Percentiles rank a stretch among this genome's conserved stretches.
These are phyloP conservation scores for Artemisia tridentata DNA, from an alignment of 129 eudicot genomes.

Conservation along the genomic window DNA sequence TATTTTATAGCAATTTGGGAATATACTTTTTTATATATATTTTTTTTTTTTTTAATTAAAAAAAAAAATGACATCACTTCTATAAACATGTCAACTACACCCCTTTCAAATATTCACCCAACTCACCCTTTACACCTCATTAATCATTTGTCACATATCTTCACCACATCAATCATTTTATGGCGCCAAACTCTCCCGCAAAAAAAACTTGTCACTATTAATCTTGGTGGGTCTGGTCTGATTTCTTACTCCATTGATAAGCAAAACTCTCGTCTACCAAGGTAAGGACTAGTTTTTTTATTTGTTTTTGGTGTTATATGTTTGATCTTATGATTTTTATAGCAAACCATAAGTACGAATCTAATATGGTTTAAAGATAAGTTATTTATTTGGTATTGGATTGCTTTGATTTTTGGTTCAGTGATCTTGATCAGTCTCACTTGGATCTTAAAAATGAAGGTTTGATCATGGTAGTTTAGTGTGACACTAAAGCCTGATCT, in stretches of 20 bases:
- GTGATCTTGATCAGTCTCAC: conserved; percentile 15
- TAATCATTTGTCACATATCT: too few relatives aligned
- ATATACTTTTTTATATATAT: too few relatives aligned
- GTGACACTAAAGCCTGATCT: conserved; percentile 5
- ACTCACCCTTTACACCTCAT: too few relatives aligned
- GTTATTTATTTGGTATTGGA: neutral
- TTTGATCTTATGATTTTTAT: conserved; percentile 12
- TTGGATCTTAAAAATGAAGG: conserved; percentile 25
- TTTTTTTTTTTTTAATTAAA: too few relatives aligned
- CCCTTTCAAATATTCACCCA: too few relatives aligned
- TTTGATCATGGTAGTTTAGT: neutral
- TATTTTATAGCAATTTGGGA: too few relatives aligned
- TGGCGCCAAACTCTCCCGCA: too few relatives aligned
- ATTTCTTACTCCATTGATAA: conserved; percentile 64
- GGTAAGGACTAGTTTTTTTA: too few relatives aligned
- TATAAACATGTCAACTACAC: too few relatives aligned
- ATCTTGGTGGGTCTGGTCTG: conserved; percentile 77
- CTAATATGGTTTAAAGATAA: neutral
- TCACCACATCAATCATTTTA: too few relatives aligned
- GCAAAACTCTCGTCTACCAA: conserved; percentile 83
- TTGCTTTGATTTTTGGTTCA: neutral
- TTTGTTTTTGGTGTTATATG: neutral
- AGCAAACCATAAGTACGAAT: neutral
- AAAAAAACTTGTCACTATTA: too few relatives aligned
- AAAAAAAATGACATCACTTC: too few relatives aligned